These are phyloP conservation scores for Epichloe baconii DNA, from an alignment of 2,329 filamentous ascomycete genomes.

Conservation along the genomic window DNA sequence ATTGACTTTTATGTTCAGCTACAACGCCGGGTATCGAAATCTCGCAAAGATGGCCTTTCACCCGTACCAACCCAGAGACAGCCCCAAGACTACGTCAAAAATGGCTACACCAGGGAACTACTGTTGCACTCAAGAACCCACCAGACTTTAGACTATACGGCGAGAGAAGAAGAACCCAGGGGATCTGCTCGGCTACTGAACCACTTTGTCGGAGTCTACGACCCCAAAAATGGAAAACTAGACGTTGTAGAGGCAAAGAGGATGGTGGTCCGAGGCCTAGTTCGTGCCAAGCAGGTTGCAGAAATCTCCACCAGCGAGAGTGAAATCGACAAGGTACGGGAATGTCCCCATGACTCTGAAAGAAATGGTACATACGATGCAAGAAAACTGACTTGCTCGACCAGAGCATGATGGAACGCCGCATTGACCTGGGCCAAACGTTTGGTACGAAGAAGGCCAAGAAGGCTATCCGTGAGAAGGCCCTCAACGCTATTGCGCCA, in stretches of 20 bases:
- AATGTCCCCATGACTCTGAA: background rate
- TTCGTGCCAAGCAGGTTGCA: constrained; percentile 40
- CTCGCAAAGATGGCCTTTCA: constrained; percentile 28
- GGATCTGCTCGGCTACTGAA: constrained; percentile 31
- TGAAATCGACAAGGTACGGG: constrained; percentile 16
- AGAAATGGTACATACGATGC: background rate
- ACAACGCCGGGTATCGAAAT: constrained; percentile 24
- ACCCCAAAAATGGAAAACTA: constrained; percentile 44
- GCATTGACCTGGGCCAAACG: constrained; percentile 58
- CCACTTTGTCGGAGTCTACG: constrained; percentile 53
- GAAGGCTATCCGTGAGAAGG: constrained; percentile 57
- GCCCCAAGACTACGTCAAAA: constrained; percentile 22
- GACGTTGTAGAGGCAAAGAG: constrained; percentile 51
- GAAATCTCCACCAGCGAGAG: constrained; percentile 30
- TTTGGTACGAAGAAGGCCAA: constrained; percentile 81
- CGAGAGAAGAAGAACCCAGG: constrained; percentile 30
- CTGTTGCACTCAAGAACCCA: constrained; percentile 45
- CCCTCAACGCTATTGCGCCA: constrained; percentile 55
- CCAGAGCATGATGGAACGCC: constrained; percentile 46
- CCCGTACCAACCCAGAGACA: constrained; percentile 31
- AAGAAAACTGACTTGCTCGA: constrained; percentile 12
- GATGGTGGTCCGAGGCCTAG: constrained; percentile 45
- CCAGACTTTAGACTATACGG: constrained; percentile 46
- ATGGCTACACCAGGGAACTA: constrained; percentile 32
- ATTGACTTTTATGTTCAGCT: constrained; percentile 12